Percentiles rank a stretch among this genome's conserved stretches.
These are phyloP conservation scores for Knufia petricola DNA, from an alignment of 2,329 filamentous ascomycete species.

Conservation along the genomic window DNA sequence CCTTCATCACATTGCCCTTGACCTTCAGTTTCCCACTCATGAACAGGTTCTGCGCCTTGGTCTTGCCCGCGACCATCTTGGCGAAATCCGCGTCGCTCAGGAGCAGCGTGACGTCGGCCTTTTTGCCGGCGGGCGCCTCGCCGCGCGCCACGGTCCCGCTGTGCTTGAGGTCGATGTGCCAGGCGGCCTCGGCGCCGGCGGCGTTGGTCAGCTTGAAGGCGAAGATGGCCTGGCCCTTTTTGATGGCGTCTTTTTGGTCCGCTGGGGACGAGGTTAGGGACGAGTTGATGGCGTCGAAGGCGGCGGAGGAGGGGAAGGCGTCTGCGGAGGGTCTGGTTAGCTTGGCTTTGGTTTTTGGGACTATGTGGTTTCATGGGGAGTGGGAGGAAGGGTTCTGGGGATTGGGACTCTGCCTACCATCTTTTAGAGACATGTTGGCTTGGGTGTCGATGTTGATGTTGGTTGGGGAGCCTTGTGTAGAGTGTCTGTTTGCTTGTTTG, in stretches of 20 bases:
- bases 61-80: conserved; percentile 73
- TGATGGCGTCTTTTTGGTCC: conserved; percentile 78
- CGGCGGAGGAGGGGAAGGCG: conserved; percentile 78
- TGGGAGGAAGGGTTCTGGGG: background rate
- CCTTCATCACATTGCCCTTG: conserved; percentile 96
- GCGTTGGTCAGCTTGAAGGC: conserved; percentile 88
- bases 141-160: conserved; percentile 75
- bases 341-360: no score
- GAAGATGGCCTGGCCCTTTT: conserved; percentile 78
- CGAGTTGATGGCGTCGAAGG: conserved; percentile 78
- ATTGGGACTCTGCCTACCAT: conserved; percentile 55
- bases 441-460: background rate
- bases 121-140: conserved; percentile 55
- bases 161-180: conserved; percentile 94
- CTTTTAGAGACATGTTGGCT: conserved; percentile 57
- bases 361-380: background rate
- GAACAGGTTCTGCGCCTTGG: conserved; percentile 89
- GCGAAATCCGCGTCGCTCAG: conserved; percentile 81
- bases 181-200: conserved; percentile 67
- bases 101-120: conserved; percentile 78
- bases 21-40: conserved; percentile 99
- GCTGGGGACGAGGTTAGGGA: conserved; percentile 59
- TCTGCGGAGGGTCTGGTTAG: no score
- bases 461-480: background rate
- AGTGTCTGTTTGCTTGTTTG: background rate